These are phyloP conservation scores for Inga oerstediana DNA, from an alignment of 306 rosid genomes.

Conservation along the genomic window DNA sequence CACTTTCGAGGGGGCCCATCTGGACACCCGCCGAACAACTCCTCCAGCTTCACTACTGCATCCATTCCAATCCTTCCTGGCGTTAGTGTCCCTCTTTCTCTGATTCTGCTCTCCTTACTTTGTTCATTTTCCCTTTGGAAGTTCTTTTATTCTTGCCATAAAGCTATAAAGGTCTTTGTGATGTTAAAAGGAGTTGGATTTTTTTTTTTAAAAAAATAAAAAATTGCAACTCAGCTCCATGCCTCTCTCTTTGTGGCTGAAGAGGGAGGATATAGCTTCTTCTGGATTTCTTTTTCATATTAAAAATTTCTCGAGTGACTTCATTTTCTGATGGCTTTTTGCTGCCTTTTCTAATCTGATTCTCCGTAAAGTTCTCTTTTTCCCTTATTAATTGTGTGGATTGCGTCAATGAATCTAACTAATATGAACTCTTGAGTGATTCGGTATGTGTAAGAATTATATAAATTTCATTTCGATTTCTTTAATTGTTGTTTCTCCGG, in stretches of 20 bases:
- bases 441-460: background rate
- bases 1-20: constrained; percentile 50
- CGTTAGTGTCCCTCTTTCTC: constrained; percentile 50
- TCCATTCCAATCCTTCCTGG: constrained; percentile 85
- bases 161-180: constrained; percentile 24
- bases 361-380: constrained; percentile 15
- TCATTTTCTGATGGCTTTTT: constrained; percentile 37
- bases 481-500: background rate
- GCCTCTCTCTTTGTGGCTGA: constrained; percentile 30
- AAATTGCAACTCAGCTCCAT: constrained; percentile 1
- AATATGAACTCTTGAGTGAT: background rate
- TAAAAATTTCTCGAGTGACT: background rate
- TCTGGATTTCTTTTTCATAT: constrained; percentile 19
- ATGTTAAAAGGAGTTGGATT: constrained; percentile 17
- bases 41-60: constrained; percentile 66
- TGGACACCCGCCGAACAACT: constrained; percentile 70
- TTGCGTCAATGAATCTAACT: background rate
- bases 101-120: background rate
- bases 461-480: background rate
- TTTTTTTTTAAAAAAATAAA: background rate
- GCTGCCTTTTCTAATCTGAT: constrained; percentile 35
- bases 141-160: constrained; percentile 12
- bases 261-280: constrained; percentile 28
- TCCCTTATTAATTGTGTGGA: background rate
- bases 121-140: background rate